Evolutionary conservation across 2,329 filamentous ascomycete genomes (phyloP).

Genomic region (Phialophora chinensis): DNA sequence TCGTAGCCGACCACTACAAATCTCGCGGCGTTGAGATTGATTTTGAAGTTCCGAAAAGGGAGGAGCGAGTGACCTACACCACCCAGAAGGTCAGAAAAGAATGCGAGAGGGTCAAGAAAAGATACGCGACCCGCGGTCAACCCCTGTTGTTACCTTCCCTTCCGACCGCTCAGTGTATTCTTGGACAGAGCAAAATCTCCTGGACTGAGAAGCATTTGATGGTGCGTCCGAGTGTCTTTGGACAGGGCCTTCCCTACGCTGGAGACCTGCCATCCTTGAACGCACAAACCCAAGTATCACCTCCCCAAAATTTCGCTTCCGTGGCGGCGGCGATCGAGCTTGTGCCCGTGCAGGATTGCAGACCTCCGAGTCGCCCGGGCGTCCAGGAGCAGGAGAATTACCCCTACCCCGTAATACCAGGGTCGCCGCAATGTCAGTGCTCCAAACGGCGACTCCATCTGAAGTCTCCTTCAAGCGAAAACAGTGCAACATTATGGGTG

Average conservation of each 20-base stretch:
- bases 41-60: conserved; percentile 32
- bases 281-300: background rate
- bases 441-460: background rate
- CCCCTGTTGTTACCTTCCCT: conserved; percentile 12
- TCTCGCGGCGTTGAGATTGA: conserved; percentile 13
- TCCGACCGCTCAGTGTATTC: conserved; percentile 16
- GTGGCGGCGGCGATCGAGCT: background rate
- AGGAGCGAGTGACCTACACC: conserved; percentile 14
- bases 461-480: background rate
- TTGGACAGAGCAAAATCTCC: conserved; percentile 11
- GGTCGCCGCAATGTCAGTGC: background rate
- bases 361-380: background rate
- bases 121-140: conserved; percentile 3
- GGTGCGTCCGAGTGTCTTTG: background rate
- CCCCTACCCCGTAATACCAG: background rate
- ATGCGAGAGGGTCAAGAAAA: conserved; percentile 31
- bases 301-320: background rate
- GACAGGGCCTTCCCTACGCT: background rate
- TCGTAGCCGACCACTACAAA: conserved; percentile 15
- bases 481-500: background rate
- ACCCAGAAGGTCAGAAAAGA: conserved; percentile 32
- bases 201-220: background rate
- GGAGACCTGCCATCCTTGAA: background rate
- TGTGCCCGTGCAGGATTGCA: background rate
- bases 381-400: background rate